phyloP scores from a whole-genome alignment of 345 rosid genomes.

The Gynandropsis gynandra region DNA sequence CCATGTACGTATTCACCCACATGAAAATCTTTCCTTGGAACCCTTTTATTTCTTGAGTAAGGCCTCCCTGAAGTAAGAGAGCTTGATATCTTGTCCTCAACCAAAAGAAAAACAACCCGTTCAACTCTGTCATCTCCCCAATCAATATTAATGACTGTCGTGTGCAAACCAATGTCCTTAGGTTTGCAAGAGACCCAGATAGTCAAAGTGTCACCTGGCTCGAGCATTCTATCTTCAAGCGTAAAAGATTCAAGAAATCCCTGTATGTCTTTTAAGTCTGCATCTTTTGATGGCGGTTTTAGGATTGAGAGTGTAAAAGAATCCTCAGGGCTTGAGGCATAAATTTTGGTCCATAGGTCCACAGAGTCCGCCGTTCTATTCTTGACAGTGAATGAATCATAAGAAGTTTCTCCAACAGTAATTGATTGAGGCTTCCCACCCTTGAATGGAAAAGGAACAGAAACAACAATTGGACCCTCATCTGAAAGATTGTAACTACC shows the following conservation, averaged over 20 bases:
- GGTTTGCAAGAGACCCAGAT: constrained; percentile 84
- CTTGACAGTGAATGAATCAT: constrained; percentile 42
- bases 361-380: constrained; percentile 50
- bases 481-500: constrained; percentile 39
- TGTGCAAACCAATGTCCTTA: constrained; percentile 55
- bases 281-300: constrained; percentile 45
- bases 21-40: constrained; percentile 46
- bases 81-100: constrained; percentile 62
- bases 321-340: constrained; percentile 48
- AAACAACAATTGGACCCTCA: constrained; percentile 52
- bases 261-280: constrained; percentile 14
- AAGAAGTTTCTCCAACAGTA: constrained; percentile 44
- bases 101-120: constrained; percentile 63
- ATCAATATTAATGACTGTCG: constrained; percentile 52
- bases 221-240: constrained; percentile 80
- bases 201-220: constrained; percentile 51
- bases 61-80: constrained; percentile 51
- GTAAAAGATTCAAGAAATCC: constrained; percentile 38
- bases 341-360: constrained; percentile 63
- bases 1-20: constrained; percentile 35
- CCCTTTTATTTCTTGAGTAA: constrained; percentile 43
- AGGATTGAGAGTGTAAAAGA: constrained; percentile 60
- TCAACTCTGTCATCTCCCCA: constrained; percentile 45
- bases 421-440: constrained; percentile 59
- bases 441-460: constrained; percentile 60